Conservation (phyloP, 306 rosid genomes). For the Dryas octopetala region DNA sequence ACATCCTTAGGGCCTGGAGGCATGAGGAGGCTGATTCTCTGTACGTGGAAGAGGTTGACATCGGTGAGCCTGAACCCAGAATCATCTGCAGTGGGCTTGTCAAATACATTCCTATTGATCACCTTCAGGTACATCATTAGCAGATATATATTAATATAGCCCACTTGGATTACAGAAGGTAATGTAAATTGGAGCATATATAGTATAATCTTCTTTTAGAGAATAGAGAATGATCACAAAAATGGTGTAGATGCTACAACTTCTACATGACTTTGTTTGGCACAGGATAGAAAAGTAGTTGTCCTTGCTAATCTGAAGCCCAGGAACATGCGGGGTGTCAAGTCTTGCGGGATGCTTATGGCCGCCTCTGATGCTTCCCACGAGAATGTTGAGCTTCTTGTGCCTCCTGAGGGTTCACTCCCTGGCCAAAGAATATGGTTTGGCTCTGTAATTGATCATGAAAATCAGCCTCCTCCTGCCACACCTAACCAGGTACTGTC, state of each 20-base stretch:
- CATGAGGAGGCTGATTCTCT: constrained; percentile 92
- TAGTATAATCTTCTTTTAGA: neutral
- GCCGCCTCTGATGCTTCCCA: constrained; percentile 91
- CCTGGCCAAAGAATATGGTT: constrained; percentile 95
- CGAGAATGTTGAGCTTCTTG: constrained; percentile 83
- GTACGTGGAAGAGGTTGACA: constrained; percentile 83
- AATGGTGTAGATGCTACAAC: neutral
- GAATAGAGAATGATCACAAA: neutral
- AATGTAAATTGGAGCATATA: neutral
- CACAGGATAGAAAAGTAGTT: constrained; percentile 67
- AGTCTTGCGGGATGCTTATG: constrained; percentile 93
- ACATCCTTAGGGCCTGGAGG: constrained; percentile 70
- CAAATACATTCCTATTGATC: constrained; percentile 34
- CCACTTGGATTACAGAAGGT: neutral
- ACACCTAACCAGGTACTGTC: constrained; percentile 68
- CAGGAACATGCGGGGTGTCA: constrained; percentile 94
- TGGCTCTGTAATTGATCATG: constrained; percentile 62
- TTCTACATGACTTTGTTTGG: constrained; percentile 2
- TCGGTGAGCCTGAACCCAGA: constrained; percentile 86
- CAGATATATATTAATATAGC: neutral
- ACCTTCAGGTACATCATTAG: constrained; percentile 9
- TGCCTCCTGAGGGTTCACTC: constrained; percentile 72
- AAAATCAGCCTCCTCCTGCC: constrained; percentile 70
- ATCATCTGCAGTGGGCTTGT: constrained; percentile 93
- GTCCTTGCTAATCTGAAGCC: constrained; percentile 88